Conservation (phyloP, 169 alveolate species). For the Plasmodium gonderi region DNA sequence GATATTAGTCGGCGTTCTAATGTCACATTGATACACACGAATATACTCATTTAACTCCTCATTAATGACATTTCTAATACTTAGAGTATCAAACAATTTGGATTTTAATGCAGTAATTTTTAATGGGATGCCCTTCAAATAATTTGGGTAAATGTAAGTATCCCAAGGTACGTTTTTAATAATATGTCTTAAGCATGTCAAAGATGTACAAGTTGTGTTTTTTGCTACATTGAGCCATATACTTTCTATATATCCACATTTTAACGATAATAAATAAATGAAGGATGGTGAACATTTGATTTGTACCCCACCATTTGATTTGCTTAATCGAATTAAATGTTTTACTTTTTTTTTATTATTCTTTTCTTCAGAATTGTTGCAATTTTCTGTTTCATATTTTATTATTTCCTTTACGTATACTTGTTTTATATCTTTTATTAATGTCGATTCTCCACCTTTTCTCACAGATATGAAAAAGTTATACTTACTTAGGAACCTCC, state of each 20-base stretch:
- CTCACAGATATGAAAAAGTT: conserved; percentile 55
- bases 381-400: conserved; percentile 30
- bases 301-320: conserved; percentile 59
- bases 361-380: background rate
- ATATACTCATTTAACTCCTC: background rate
- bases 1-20: no score
- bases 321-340: conserved; percentile 52
- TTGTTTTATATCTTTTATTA: conserved; percentile 61
- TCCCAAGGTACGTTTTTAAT: conserved; percentile 40
- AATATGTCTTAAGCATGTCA: conserved; percentile 8
- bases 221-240: conserved; percentile 66
- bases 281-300: conserved; percentile 49
- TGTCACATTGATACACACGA: background rate
- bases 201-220: conserved; percentile 31
- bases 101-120: conserved; percentile 40
- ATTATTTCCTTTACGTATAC: conserved; percentile 19
- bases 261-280: conserved; percentile 55
- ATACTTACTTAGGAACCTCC: conserved; percentile 18
- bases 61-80: conserved; percentile 11
- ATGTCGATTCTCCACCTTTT: conserved; percentile 53
- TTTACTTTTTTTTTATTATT: conserved; percentile 32
- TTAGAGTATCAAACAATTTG: conserved; percentile 17
- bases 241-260: conserved; percentile 65
- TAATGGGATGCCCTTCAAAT: conserved; percentile 40
- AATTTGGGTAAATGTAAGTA: background rate